Conservation (phyloP, 495 filamentous ascomycete genomes). For the Lasiosphaeria hispida region DNA sequence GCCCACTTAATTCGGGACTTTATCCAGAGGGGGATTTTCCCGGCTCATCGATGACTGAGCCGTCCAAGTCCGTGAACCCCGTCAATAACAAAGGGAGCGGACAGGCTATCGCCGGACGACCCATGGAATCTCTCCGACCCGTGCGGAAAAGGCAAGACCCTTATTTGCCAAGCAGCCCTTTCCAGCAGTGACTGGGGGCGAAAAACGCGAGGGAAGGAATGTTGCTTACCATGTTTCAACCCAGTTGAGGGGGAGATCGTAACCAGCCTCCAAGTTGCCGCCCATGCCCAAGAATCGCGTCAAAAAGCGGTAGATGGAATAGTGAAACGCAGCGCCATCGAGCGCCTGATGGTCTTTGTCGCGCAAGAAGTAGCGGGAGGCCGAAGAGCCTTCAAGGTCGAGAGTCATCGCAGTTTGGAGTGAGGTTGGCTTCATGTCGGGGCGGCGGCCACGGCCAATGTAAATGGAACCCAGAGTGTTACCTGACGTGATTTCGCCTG, state of each 20-base stretch:
- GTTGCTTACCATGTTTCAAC: conserved; percentile 47
- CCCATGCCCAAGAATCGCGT: conserved; percentile 66
- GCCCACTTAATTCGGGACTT: too few species aligned
- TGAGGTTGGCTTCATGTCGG: conserved; percentile 50
- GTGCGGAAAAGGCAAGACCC: too few species aligned
- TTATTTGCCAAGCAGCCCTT: too few species aligned
- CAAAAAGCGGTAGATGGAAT: conserved; percentile 65
- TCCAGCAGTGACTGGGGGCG: too few species aligned
- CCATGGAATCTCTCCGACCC: too few species aligned
- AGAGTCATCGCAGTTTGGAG: not conserved
- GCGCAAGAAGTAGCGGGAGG: conserved; percentile 39
- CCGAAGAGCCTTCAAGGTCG: not conserved
- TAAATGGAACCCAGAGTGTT: conserved; percentile 63
- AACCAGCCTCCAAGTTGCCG: conserved; percentile 60
- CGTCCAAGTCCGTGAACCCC: too few species aligned
- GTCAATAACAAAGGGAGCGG: too few species aligned
- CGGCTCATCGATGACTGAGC: too few species aligned
- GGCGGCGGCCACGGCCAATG: conserved; percentile 61
- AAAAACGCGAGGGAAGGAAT: too few species aligned
- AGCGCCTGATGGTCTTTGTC: conserved; percentile 55
- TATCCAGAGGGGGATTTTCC: too few species aligned
- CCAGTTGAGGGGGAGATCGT: conserved; percentile 61
- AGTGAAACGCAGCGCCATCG: conserved; percentile 68
- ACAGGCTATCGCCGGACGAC: too few species aligned
- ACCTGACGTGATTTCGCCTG: conserved; percentile 63